These are phyloP conservation scores for Kwoniella botswanensis DNA, from an alignment of 768 basidiomycete genomes.

Conservation along the genomic window DNA sequence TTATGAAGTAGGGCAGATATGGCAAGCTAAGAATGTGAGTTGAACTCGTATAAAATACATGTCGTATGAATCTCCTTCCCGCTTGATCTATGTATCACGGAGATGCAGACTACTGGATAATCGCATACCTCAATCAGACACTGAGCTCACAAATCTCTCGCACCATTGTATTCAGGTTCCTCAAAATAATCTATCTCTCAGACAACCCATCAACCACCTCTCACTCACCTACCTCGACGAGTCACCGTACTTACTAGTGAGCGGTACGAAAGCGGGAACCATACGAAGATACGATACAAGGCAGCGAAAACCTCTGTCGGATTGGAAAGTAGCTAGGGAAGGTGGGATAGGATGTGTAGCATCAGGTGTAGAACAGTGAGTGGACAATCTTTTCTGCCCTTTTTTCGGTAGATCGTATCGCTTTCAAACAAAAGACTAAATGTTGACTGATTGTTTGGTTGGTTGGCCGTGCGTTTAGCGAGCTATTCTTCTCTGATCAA, in stretches of 20 bases:
- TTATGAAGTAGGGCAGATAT: slow-evolving; percentile 49
- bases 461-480: slow-evolving; percentile 28
- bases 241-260: slow-evolving; percentile 39
- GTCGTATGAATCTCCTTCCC: too few relatives aligned
- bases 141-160: neutral
- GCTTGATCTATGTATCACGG: neutral
- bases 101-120: too few relatives aligned
- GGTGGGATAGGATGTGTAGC: slow-evolving; percentile 49
- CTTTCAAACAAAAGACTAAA: too few relatives aligned
- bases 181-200: slow-evolving; percentile 47
- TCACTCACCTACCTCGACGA: slow-evolving; percentile 40
- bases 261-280: slow-evolving; percentile 54
- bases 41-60: neutral
- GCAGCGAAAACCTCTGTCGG: slow-evolving; percentile 50
- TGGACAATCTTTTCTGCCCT: slow-evolving; percentile 1
- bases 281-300: slow-evolving; percentile 55
- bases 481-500: slow-evolving; percentile 56
- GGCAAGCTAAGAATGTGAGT: slow-evolving; percentile 57
- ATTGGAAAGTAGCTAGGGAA: slow-evolving; percentile 56
- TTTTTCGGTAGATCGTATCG: too few relatives aligned
- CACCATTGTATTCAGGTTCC: slow-evolving; percentile 40
- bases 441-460: neutral
- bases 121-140: neutral
- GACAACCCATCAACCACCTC: slow-evolving; percentile 55
- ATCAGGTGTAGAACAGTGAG: slow-evolving; percentile 52